Percentiles rank a stretch among this genome's conserved stretches.
Conservation (phyloP, 306 rosid species). For the Medicago arabica region DNA sequence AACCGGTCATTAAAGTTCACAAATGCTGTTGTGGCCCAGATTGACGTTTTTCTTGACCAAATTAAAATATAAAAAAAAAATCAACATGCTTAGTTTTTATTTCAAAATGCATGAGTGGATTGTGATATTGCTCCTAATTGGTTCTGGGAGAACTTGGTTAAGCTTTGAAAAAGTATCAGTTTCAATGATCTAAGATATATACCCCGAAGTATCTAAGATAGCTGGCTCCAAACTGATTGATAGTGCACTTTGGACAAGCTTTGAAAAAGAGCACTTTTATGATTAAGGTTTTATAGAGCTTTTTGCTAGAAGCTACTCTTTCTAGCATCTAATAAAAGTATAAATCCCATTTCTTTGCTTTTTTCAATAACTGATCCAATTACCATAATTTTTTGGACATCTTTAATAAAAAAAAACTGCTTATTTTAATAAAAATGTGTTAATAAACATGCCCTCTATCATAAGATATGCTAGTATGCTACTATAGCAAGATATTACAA, state of each 20-base stretch:
- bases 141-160: not conserved
- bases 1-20: constrained; percentile 1
- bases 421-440: not conserved
- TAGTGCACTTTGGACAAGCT: constrained; percentile 21
- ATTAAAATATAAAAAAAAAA: too few relatives aligned
- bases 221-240: constrained; percentile 19
- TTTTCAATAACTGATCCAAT: constrained; percentile 14
- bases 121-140: not conserved
- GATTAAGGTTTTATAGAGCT: not conserved
- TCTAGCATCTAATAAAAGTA: not conserved
- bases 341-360: not conserved
- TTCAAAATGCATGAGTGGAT: not conserved
- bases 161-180: not conserved
- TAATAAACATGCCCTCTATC: not conserved
- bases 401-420: not conserved
- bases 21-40: too few relatives aligned
- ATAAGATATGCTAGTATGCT: constrained; percentile 17
- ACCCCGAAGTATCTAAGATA: constrained; percentile 14
- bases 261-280: constrained; percentile 28
- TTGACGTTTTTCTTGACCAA: too few relatives aligned
- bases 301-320: constrained; percentile 8
- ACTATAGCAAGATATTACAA: not conserved
- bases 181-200: constrained; percentile 9
- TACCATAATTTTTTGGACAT: not conserved
- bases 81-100: too few relatives aligned